Conservation (phyloP, 768 basidiomycete genomes). For the Tephrocybe sp. region DNA sequence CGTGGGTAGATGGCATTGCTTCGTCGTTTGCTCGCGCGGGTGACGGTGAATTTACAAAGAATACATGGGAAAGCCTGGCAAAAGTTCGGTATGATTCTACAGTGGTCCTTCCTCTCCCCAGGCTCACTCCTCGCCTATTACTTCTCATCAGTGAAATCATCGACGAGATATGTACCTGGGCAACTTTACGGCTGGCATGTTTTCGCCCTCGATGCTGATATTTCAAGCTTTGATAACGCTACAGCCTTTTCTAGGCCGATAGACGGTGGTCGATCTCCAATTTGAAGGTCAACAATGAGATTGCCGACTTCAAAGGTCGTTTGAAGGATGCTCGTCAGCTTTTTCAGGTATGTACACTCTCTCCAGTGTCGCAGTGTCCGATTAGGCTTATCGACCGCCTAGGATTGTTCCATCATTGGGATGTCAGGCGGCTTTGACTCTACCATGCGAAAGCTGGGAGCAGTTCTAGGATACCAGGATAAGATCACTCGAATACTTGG, state of each 20-base stretch:
- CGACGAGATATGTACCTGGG: constrained; percentile 17
- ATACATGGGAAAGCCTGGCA: constrained; percentile 12
- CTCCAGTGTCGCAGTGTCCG: background rate
- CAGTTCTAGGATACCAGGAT: background rate
- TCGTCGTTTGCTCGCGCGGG: constrained; percentile 3
- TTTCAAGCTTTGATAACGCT: background rate
- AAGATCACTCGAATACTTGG: background rate
- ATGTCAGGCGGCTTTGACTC: constrained; percentile 12
- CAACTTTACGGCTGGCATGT: constrained; percentile 7
- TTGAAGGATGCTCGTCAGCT: constrained; percentile 6
- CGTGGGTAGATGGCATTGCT: constrained; percentile 11
- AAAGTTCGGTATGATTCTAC: constrained; percentile 14
- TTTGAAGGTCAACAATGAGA: constrained; percentile 8
- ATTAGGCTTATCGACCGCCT: background rate
- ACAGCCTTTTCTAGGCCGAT: background rate
- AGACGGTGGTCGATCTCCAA: constrained; percentile 1
- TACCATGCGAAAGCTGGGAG: constrained; percentile 4
- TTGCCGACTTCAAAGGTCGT: constrained; percentile 12
- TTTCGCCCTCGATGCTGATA: background rate
- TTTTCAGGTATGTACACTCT: constrained; percentile 7
- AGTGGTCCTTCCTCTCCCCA: no score
- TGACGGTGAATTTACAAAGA: constrained; percentile 8
- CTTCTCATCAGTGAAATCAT: constrained; percentile 8
- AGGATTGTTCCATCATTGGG: constrained; percentile 15
- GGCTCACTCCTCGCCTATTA: background rate